These are phyloP conservation scores for Blumeriella jaapii DNA, from an alignment of 2,329 filamentous ascomycete species.

Conservation along the genomic window DNA sequence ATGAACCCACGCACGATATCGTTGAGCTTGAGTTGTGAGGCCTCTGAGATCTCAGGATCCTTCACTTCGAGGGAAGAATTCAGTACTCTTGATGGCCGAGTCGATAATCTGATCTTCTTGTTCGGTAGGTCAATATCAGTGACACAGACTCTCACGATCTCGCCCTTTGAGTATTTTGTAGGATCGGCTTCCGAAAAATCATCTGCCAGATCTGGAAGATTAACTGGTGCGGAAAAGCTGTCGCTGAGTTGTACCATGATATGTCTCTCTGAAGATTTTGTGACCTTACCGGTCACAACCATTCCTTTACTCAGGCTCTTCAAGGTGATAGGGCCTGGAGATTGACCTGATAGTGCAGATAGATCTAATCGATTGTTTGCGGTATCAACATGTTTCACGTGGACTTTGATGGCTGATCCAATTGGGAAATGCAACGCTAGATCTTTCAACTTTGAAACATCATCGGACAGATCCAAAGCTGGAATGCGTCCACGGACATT, in stretches of 20 bases:
- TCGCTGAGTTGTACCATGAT: constrained; percentile 80
- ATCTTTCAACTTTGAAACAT: constrained; percentile 67
- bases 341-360: constrained; percentile 54
- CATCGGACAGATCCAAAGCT: constrained; percentile 75
- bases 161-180: constrained; percentile 66
- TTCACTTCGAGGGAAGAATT: constrained; percentile 72
- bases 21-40: constrained; percentile 62
- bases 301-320: constrained; percentile 65
- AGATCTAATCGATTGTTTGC: constrained; percentile 70
- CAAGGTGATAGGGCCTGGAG: constrained; percentile 50
- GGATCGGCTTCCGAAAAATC: constrained; percentile 75
- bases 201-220: constrained; percentile 74
- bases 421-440: constrained; percentile 73
- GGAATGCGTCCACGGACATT: constrained; percentile 76
- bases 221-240: constrained; percentile 64
- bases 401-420: constrained; percentile 76
- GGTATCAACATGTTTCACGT: constrained; percentile 63
- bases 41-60: constrained; percentile 65
- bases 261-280: constrained; percentile 73
- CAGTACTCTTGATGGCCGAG: constrained; percentile 76
- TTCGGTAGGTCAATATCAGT: constrained; percentile 70
- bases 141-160: constrained; percentile 79
- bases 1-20: constrained; percentile 84
- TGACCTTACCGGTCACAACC: constrained; percentile 73
- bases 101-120: constrained; percentile 73